A percentile compares a stretch with the other conserved stretches of the same genome.
Evolutionary conservation across 1,284 basidiomycete genomes (phyloP).

Genomic region (Leccinum angustisporum): DNA sequence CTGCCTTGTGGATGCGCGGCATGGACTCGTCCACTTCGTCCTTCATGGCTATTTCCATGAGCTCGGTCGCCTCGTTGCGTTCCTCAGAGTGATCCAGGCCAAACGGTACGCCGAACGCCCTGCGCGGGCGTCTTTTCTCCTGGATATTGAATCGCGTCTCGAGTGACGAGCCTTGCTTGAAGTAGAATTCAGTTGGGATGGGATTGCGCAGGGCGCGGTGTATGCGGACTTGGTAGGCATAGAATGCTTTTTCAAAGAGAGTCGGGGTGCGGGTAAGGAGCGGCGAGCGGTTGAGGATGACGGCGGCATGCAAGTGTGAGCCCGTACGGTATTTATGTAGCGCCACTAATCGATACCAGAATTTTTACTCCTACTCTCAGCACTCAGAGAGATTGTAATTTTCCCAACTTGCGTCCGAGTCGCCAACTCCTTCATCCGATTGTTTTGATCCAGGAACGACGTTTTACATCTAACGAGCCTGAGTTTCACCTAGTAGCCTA

Average conservation of each 20-base stretch:
- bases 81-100: conserved; percentile 47
- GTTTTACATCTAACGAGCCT: too few species aligned
- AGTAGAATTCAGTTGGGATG: conserved; percentile 90
- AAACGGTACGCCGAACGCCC: conserved; percentile 67
- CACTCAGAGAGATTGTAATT: too few species aligned
- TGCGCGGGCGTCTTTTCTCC: conserved; percentile 67
- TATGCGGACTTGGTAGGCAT: conserved; percentile 83
- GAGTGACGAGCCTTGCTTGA: conserved; percentile 88
- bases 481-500: too few species aligned
- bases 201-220: conserved; percentile 87
- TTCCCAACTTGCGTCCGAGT: too few species aligned
- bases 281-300: conserved; percentile 85
- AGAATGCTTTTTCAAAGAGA: conserved; percentile 82
- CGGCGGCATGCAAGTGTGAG: conserved; percentile 42
- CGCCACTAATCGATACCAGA: too few species aligned
- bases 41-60: conserved; percentile 59
- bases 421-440: too few species aligned
- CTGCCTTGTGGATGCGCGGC: conserved; percentile 62
- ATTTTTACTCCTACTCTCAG: too few species aligned
- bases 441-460: too few species aligned
- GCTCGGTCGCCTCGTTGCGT: conserved; percentile 50
- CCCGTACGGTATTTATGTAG: too few species aligned
- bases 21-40: conserved; percentile 62
- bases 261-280: conserved; percentile 77
- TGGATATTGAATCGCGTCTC: conserved; percentile 79